Percentiles rank a stretch among this genome's conserved stretches.
Conservation (phyloP, 305 asterid species). For the Fraxinus paxiana region DNA sequence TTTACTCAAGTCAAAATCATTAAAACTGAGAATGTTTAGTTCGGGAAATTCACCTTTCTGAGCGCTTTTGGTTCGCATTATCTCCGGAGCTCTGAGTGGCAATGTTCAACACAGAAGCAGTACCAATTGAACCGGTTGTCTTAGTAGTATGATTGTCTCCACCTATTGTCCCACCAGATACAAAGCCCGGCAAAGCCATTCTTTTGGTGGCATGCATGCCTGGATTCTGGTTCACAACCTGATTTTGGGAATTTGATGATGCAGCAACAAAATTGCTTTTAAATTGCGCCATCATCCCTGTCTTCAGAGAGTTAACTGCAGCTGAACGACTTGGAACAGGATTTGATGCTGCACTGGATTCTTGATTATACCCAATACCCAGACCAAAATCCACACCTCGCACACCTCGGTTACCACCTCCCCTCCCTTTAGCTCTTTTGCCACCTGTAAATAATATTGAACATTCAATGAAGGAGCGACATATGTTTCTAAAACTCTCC, state of each 20-base stretch:
- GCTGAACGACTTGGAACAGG: conserved; percentile 58
- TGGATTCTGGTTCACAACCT: conserved; percentile 43
- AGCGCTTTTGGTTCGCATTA: conserved; percentile 31
- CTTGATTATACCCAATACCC: conserved; percentile 79
- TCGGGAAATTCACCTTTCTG: conserved; percentile 48
- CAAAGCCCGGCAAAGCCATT: conserved; percentile 68
- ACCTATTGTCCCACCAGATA: conserved; percentile 93
- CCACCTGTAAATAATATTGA: conserved; percentile 57
- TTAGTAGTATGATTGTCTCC: conserved; percentile 51
- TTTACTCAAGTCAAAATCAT: not conserved
- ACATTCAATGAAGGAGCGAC: not conserved
- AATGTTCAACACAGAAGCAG: conserved; percentile 38
- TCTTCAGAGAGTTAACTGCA: conserved; percentile 59
- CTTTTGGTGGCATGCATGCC: conserved; percentile 44
- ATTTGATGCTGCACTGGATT: conserved; percentile 44
- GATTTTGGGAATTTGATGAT: conserved; percentile 65
- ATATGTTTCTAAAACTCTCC: conserved; percentile 22
- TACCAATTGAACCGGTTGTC: conserved; percentile 30
- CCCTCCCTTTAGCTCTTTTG: conserved; percentile 86
- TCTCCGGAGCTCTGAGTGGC: conserved; percentile 35
- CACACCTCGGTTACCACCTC: conserved; percentile 71
- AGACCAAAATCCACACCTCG: conserved; percentile 86
- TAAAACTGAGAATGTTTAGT: not conserved
- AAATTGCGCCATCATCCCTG: conserved; percentile 79
- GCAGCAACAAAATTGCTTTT: conserved; percentile 82